Evolutionary conservation across 1,284 basidiomycete genomes (phyloP), one percentile per base, ranked within the genome.

Genomic region (Ganoderma lucidum): DNA sequence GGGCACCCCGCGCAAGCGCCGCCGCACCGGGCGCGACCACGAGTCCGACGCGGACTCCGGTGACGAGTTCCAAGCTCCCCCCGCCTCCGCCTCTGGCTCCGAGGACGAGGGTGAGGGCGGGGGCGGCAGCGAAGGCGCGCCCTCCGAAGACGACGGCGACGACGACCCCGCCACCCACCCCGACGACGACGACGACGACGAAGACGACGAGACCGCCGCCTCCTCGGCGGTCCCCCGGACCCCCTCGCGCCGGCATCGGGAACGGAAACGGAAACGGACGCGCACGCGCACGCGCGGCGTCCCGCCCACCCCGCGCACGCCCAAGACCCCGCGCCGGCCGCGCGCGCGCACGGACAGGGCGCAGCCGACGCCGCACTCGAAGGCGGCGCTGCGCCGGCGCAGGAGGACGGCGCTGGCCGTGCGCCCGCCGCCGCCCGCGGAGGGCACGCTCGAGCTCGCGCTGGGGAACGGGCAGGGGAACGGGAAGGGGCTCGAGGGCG

Each of bases 341-440:
- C 74, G 73, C 37, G 64, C 48, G 74, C 51, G 72, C 63, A 75
- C 68, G 48, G 65, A 73, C 76, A 78, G 71, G 2, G 64, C 83
- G 1, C 85, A 85, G 37, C 89, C 90, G 5, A 92, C 91, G 0
- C 91, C 91, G 23, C 90, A 90, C 75, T 91, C 90, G 10, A 91
- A 91, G 75, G 86, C 86, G 4, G 86, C 87, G 6, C 81, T 91
- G 37, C 80, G 79, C 63, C 82, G 81, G 53, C 82, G 83, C 30
- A 79, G 76, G 65, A 81, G 77, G 71, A 81, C 81, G 45, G 76
- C 76, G 56, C 72, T 79, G 28, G 75, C 79, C 12, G 75, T 85
- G 42, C 79, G 81, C 67, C 71, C 81, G 70, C 78, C 84, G 45
- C 78, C 81, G 64, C 75, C 82, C 55, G 80, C 70, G 71, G 67